Base-by-base conservation (phyloP, 177 flowering plant species). In the Tripterygium wilfordii region DNA sequence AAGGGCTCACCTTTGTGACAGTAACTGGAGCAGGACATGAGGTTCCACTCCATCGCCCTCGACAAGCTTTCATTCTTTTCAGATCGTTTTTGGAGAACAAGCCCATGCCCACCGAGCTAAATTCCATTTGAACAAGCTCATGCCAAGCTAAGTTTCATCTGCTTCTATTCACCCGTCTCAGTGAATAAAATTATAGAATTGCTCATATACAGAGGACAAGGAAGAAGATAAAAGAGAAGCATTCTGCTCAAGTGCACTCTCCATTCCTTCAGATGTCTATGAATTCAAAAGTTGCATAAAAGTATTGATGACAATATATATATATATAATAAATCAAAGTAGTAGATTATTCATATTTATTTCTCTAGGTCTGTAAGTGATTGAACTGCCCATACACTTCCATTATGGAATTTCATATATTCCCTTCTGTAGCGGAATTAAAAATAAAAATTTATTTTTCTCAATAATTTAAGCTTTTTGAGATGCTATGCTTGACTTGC, bases 21-120 rank as follows among this genome's bases (percentile, higher is more conserved):
- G 73, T 92, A 12, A 71, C 76, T 0, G 96, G 96, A 44, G 98
- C 98, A 31, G 98, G 98, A 37, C 98, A 92, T 45, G 94, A 86
- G 65, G 98, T 92, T 58, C 98, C 96, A 0, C 87, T 86, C 53
- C 94, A 77, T 72, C 85, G 84, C 25, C 98, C 98, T 37, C 85
- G 89, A 23, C 87, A 80, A 65, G 90, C 98, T 22, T 84, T 66
- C 25, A 80, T 82, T 66, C 77, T 89, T 54, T 80, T 88, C 73
- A 65, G 73, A 57, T 81, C 94, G 46, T 92, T 83, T 72, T 61
- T 92, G 67, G 74, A 72, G 58, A 68, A 77, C 70, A 80, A 75
- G 58, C 68, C 89, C 1, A 79, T 90, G 91, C 81, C 81, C 8
- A 31, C 29, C 3, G n/a, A 3, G 0, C 8, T 16, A 0, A 23